A percentile compares a stretch with the other conserved stretches of the same genome.
Evolutionary conservation across 2,329 filamentous ascomycete genomes (phyloP).

Genomic region (Calonectria hawksworthii): DNA sequence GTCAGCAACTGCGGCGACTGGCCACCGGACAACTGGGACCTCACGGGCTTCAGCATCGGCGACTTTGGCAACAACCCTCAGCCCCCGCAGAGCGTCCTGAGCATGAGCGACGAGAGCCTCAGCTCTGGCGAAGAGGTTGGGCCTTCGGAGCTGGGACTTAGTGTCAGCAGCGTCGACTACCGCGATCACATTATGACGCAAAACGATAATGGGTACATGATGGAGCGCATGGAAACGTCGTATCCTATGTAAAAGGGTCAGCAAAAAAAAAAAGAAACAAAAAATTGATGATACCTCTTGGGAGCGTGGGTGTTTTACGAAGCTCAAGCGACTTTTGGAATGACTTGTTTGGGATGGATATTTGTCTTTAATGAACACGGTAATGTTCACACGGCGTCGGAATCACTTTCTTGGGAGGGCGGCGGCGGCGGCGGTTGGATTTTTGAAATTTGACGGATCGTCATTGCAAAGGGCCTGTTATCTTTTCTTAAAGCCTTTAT

Average conservation of each 20-base stretch:
- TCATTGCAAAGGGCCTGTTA: constrained; percentile 7
- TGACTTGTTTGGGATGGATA: constrained; percentile 25
- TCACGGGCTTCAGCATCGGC: constrained; percentile 64
- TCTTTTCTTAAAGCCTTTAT: not conserved
- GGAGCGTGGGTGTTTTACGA: constrained; percentile 25
- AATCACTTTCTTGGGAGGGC: not conserved
- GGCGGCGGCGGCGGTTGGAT: not conserved
- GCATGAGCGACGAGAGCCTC: constrained; percentile 70
- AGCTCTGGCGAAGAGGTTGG: constrained; percentile 68
- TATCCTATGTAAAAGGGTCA: constrained; percentile 39
- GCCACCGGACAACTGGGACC: constrained; percentile 71
- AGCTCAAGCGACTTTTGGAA: constrained; percentile 22
- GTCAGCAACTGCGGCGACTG: constrained; percentile 60
- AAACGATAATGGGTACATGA: constrained; percentile 40
- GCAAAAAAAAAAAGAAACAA: not conserved
- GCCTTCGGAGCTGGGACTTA: constrained; percentile 61
- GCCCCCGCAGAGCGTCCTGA: constrained; percentile 67
- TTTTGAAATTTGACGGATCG: constrained; percentile 30
- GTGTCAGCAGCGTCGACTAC: constrained; percentile 54
- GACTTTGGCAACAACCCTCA: constrained; percentile 60
- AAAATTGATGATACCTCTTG: constrained; percentile 41
- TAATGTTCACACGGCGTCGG: constrained; percentile 21
- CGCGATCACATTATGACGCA: constrained; percentile 45
- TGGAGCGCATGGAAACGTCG: constrained; percentile 43
- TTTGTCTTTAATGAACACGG: constrained; percentile 14